Percentiles rank a stretch among this genome's conserved stretches.
Conservation (phyloP, 2,329 filamentous ascomycete species). For the Xylaria sp. region DNA sequence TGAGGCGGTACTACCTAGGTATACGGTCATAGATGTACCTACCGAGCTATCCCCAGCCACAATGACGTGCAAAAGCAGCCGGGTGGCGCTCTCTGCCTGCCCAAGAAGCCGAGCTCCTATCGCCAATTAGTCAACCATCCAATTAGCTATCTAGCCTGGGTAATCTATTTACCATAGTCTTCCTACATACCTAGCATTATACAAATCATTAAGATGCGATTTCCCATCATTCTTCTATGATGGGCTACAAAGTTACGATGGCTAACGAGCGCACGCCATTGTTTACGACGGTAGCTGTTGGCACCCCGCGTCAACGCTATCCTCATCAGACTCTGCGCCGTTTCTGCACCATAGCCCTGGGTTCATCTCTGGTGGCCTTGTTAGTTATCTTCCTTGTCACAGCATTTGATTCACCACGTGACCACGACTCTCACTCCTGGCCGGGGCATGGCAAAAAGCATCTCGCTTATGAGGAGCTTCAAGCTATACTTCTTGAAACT, state of each 20-base stretch:
- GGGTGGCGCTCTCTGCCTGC: conserved; percentile 26
- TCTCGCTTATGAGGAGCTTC: conserved; percentile 63
- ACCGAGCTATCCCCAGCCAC: conserved; percentile 18
- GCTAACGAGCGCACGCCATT: conserved; percentile 72
- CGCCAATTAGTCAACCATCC: neutral
- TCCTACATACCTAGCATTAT: neutral
- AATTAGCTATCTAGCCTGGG: neutral
- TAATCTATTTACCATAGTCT: neutral
- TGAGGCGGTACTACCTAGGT: neutral
- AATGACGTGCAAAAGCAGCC: conserved; percentile 31
- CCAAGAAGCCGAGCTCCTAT: conserved; percentile 13
- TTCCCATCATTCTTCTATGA: conserved; percentile 10
- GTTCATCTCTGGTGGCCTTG: conserved; percentile 65
- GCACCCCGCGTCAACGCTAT: conserved; percentile 64
- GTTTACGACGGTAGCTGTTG: conserved; percentile 70
- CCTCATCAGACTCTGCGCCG: conserved; percentile 70
- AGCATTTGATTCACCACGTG: conserved; percentile 47
- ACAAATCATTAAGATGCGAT: conserved; percentile 13
- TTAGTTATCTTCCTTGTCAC: conserved; percentile 59
- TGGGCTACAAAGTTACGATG: conserved; percentile 50
- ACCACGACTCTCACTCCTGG: conserved; percentile 42
- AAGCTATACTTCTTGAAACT: conserved; percentile 67
- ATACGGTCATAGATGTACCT: neutral
- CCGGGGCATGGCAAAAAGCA: conserved; percentile 49
- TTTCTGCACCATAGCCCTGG: conserved; percentile 71